These are phyloP conservation scores for Thelonectria blattea DNA, from an alignment of 2,329 filamentous ascomycete species.

Conservation along the genomic window DNA sequence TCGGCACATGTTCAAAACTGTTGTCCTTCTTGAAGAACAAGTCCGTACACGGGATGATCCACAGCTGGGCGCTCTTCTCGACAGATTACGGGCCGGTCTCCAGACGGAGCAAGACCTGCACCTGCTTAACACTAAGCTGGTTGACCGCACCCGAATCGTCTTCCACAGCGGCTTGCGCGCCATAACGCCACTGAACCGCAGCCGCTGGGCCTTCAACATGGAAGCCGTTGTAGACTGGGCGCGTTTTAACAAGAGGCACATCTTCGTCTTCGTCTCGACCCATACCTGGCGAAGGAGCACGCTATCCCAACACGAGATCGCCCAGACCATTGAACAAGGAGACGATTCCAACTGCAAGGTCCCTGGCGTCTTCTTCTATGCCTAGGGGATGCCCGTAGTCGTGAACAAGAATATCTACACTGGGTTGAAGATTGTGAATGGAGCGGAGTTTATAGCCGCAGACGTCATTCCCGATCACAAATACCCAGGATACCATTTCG, in stretches of 20 bases:
- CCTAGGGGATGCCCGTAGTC: constrained; percentile 22
- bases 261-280: too few relatives aligned
- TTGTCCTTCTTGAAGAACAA: constrained; percentile 20
- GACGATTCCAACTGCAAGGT: constrained; percentile 20
- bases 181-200: constrained; percentile 21
- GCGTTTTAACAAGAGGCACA: constrained; percentile 6
- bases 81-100: constrained; percentile 13
- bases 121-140: constrained; percentile 1
- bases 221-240: constrained; percentile 18
- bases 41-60: constrained; percentile 17
- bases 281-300: too few relatives aligned
- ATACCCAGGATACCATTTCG: constrained; percentile 17
- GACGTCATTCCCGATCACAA: constrained; percentile 21
- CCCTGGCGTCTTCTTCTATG: constrained; percentile 21
- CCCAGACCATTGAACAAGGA: constrained; percentile 20
- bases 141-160: constrained; percentile 18
- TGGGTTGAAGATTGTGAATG: constrained; percentile 22
- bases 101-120: constrained; percentile 8
- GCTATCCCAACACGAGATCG: neutral
- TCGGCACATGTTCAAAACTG: constrained; percentile 20
- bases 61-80: constrained; percentile 20
- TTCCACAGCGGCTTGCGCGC: constrained; percentile 22
- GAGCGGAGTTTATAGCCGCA: constrained; percentile 20
- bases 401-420: constrained; percentile 24
- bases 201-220: constrained; percentile 14